Conservation (phyloP, 768 basidiomycete species). For the Astraeus odoratus region DNA sequence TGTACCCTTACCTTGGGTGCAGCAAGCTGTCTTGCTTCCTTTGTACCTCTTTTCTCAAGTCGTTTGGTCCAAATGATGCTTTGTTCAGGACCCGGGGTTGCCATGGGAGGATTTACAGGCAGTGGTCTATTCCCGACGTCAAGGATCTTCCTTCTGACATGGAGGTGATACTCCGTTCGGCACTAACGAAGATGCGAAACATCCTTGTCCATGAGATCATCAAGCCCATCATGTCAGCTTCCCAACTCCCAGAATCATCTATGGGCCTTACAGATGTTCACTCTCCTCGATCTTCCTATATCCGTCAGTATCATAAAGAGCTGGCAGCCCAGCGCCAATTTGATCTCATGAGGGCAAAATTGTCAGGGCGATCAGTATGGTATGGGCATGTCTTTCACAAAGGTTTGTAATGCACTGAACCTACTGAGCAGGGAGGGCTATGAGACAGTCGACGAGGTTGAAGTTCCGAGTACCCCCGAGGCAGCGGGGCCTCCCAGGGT, state of each 20-base stretch:
- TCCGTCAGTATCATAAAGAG: neutral
- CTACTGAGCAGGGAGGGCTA: neutral
- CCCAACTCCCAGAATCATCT: slow-evolving; percentile 1
- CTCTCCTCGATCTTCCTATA: neutral
- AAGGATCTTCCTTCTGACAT: neutral
- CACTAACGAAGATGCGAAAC: slow-evolving; percentile 1
- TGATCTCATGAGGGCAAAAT: neutral
- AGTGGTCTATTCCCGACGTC: slow-evolving; percentile 1
- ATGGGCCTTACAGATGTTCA: neutral
- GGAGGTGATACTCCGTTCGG: too few relatives aligned
- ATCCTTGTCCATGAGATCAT: neutral
- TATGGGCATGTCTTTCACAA: neutral
- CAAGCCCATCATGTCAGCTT: neutral
- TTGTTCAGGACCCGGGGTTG: slow-evolving; percentile 1
- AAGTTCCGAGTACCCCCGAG: neutral
- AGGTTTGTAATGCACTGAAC: neutral
- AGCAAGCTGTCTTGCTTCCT: slow-evolving; percentile 4
- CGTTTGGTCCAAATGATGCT: neutral
- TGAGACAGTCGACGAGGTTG: neutral
- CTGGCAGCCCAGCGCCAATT: neutral
- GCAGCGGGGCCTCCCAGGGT: neutral
- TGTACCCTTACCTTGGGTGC: slow-evolving; percentile 1
- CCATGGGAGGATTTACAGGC: slow-evolving; percentile 1
- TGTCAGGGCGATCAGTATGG: neutral
- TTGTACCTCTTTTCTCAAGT: neutral